A percentile compares a stretch with the other conserved stretches of the same genome.
phyloP scores from a whole-genome alignment of 805 yeast genomes.

The Schizosaccharomyces osmophilus region DNA sequence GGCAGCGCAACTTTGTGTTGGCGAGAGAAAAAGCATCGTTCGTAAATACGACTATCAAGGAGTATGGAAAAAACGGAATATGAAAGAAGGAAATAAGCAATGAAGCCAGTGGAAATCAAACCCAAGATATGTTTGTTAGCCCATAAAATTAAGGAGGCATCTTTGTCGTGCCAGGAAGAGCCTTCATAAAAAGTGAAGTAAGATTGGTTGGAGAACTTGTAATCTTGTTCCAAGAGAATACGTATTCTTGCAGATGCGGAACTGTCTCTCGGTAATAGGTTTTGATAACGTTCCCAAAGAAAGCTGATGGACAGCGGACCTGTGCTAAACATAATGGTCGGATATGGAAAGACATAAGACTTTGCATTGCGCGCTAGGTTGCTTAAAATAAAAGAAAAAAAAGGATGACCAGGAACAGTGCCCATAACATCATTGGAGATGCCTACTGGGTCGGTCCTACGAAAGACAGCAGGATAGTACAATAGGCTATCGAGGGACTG shows the following conservation, averaged over 20 bases:
- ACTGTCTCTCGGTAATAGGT: conserved; percentile 27
- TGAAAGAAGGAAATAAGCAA: neutral
- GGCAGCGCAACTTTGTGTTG: neutral
- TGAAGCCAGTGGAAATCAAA: neutral
- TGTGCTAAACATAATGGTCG: conserved; percentile 79
- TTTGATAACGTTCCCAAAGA: conserved; percentile 65
- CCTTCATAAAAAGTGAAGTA: conserved; percentile 56
- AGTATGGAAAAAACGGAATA: neutral
- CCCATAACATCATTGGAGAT: conserved; percentile 88
- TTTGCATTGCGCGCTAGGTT: conserved; percentile 35
- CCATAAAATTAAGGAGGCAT: conserved; percentile 52
- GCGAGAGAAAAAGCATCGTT: neutral
- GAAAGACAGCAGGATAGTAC: conserved; percentile 59
- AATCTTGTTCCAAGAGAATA: conserved; percentile 33
- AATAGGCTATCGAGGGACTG: conserved; percentile 57
- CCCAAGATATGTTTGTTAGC: neutral
- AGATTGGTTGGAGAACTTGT: conserved; percentile 31
- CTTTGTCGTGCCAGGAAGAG: conserved; percentile 80
- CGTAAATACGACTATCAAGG: neutral
- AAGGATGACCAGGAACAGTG: conserved; percentile 63
- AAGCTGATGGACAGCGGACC: conserved; percentile 76
- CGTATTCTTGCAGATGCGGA: conserved; percentile 43
- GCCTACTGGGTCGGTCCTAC: conserved; percentile 77
- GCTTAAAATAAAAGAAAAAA: conserved; percentile 50
- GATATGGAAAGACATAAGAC: conserved; percentile 70